Evolutionary conservation across 2,329 filamentous ascomycete genomes (phyloP).

Genomic region (Fonsecaea nubica): DNA sequence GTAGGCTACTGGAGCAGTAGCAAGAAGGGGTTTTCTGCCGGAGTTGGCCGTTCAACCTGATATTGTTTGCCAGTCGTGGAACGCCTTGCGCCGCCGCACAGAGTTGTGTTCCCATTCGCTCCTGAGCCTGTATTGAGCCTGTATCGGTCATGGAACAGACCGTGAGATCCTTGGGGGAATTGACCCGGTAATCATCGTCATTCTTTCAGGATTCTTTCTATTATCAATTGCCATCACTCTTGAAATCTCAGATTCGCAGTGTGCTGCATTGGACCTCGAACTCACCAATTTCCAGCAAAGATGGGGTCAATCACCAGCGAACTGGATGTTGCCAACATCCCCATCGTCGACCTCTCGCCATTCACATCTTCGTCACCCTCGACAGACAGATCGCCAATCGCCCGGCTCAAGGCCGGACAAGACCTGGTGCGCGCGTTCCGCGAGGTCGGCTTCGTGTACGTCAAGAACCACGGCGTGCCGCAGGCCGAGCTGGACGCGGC

Average conservation of each 20-base stretch:
- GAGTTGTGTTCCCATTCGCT: neutral
- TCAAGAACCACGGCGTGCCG: conserved; percentile 56
- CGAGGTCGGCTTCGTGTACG: conserved; percentile 57
- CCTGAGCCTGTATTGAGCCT: neutral
- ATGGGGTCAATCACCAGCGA: conserved; percentile 20
- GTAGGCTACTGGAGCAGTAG: neutral
- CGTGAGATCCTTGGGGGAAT: neutral
- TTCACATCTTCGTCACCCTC: conserved; percentile 43
- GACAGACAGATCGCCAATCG: conserved; percentile 37
- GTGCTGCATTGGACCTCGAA: neutral
- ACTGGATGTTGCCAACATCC: conserved; percentile 40
- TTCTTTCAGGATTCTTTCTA: neutral
- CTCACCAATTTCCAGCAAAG: neutral
- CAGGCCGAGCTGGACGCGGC: conserved; percentile 50
- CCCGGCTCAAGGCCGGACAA: conserved; percentile 38
- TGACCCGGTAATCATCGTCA: neutral
- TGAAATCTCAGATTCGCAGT: neutral
- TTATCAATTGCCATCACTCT: neutral
- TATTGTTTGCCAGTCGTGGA: neutral
- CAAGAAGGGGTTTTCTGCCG: neutral
- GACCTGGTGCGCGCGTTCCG: conserved; percentile 52
- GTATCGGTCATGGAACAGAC: neutral
- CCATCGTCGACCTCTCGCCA: conserved; percentile 49
- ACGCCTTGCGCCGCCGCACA: neutral
- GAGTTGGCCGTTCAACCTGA: neutral